Conservation (phyloP, 495 filamentous ascomycete species). For the Neohortaea acidophila region DNA sequence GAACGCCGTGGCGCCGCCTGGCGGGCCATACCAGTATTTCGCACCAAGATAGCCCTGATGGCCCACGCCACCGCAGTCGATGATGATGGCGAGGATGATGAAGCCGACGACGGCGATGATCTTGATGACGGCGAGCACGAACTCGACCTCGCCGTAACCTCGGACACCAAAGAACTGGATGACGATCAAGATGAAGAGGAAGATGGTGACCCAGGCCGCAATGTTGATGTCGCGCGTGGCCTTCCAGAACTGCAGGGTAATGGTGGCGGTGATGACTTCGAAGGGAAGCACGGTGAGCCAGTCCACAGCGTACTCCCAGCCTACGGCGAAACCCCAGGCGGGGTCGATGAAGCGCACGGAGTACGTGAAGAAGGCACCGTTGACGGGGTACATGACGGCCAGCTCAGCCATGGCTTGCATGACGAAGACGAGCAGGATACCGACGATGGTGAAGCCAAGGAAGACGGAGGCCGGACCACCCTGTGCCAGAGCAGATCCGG, state of each 20-base stretch:
- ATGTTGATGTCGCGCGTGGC: slow-evolving; percentile 25
- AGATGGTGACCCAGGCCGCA: slow-evolving; percentile 55
- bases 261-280: slow-evolving; percentile 79
- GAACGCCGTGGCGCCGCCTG: slow-evolving; percentile 15
- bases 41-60: slow-evolving; percentile 25
- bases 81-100: slow-evolving; percentile 55
- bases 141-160: slow-evolving; percentile 31
- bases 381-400: slow-evolving; percentile 28
- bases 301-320: slow-evolving; percentile 93
- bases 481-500: slow-evolving; percentile 32
- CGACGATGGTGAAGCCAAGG: slow-evolving; percentile 21
- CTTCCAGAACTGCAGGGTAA: slow-evolving; percentile 77
- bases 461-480: slow-evolving; percentile 41
- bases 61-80: slow-evolving; percentile 52
- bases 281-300: slow-evolving; percentile 83
- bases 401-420: slow-evolving; percentile 35
- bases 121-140: slow-evolving; percentile 40
- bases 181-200: slow-evolving; percentile 22
- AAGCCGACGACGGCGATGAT: slow-evolving; percentile 53
- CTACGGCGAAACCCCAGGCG: slow-evolving; percentile 78
- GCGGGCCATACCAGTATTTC: slow-evolving; percentile 17
- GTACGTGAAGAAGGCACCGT: slow-evolving; percentile 22
- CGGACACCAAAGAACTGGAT: slow-evolving; percentile 30
- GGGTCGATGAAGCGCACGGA: slow-evolving; percentile 25
- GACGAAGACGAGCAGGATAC: slow-evolving; percentile 26